Evolutionary conservation across 148 eudicot genomes (phyloP).

Genomic region (Amaranthus palmeri): DNA sequence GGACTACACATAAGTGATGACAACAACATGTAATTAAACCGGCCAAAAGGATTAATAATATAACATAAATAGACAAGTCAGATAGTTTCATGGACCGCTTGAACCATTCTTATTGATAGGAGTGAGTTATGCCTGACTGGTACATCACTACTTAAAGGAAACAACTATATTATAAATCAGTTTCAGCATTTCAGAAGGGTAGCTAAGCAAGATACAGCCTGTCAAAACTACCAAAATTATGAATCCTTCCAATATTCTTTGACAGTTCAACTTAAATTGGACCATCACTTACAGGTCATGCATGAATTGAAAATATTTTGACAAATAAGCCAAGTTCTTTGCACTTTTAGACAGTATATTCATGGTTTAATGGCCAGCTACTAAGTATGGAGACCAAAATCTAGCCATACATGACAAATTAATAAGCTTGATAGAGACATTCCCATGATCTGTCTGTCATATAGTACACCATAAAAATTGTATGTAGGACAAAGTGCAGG

Average conservation of each 20-base stretch:
- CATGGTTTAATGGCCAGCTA: constrained; percentile 8
- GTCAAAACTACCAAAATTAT: constrained; percentile 18
- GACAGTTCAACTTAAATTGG: constrained; percentile 14
- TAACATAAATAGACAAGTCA: neutral
- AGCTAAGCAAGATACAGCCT: constrained; percentile 13
- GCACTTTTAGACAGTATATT: constrained; percentile 2
- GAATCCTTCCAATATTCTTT: constrained; percentile 11
- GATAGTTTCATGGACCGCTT: neutral
- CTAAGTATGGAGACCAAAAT: constrained; percentile 3
- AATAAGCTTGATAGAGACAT: constrained; percentile 1
- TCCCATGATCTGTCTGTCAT: constrained; percentile 5
- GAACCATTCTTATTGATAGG: constrained; percentile 6
- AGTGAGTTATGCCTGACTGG: constrained; percentile 13
- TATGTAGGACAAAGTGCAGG: neutral
- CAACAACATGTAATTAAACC: neutral
- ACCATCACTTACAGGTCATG: constrained; percentile 12
- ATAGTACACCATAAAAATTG: neutral
- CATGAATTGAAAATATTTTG: neutral
- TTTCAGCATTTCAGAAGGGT: constrained; percentile 16
- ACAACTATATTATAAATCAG: constrained; percentile 11
- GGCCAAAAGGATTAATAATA: neutral
- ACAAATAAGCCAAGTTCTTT: constrained; percentile 9
- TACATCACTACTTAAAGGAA: constrained; percentile 22
- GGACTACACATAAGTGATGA: constrained; percentile 1
- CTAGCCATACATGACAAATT: neutral